Conservation (phyloP, 768 basidiomycete species). For the Leccinum longicurvipes region DNA sequence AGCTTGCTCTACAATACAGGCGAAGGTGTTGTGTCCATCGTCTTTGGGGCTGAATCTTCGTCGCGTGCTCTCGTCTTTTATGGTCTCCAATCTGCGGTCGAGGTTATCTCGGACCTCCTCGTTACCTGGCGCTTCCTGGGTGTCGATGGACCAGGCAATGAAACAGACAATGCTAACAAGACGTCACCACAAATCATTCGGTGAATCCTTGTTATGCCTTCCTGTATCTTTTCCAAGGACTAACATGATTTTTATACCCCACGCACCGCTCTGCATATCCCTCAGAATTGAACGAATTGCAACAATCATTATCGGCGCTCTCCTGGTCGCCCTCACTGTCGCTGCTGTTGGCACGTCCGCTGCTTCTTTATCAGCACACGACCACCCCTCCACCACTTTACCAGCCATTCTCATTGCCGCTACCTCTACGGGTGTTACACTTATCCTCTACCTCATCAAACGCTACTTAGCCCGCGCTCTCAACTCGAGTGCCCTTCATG, state of each 20-base stretch:
- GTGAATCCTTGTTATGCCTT: slow-evolving; percentile 1
- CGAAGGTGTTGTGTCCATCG: slow-evolving; percentile 43
- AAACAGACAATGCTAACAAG: slow-evolving; percentile 8
- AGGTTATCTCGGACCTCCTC: slow-evolving; percentile 42
- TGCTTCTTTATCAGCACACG: slow-evolving; percentile 32
- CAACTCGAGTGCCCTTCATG: slow-evolving; percentile 42
- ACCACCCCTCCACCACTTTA: slow-evolving; percentile 37
- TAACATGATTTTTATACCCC: neutral
- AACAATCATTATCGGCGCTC: slow-evolving; percentile 34
- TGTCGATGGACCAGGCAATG: slow-evolving; percentile 33
- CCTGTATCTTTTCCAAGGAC: neutral
- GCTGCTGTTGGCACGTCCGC: slow-evolving; percentile 37
- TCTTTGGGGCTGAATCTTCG: slow-evolving; percentile 43
- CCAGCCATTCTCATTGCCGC: slow-evolving; percentile 43
- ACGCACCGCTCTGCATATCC: neutral
- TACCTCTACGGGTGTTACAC: slow-evolving; percentile 36
- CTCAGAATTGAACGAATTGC: slow-evolving; percentile 37
- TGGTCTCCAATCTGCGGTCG: slow-evolving; percentile 46
- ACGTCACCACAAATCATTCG: slow-evolving; percentile 10
- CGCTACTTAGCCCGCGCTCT: slow-evolving; percentile 43
- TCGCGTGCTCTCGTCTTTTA: slow-evolving; percentile 47
- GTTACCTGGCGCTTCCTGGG: slow-evolving; percentile 45
- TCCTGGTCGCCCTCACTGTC: slow-evolving; percentile 37
- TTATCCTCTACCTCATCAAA: slow-evolving; percentile 43
- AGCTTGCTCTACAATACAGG: slow-evolving; percentile 38